phyloP scores from a whole-genome alignment of 768 basidiomycete species.

The Mycena alexandri region DNA sequence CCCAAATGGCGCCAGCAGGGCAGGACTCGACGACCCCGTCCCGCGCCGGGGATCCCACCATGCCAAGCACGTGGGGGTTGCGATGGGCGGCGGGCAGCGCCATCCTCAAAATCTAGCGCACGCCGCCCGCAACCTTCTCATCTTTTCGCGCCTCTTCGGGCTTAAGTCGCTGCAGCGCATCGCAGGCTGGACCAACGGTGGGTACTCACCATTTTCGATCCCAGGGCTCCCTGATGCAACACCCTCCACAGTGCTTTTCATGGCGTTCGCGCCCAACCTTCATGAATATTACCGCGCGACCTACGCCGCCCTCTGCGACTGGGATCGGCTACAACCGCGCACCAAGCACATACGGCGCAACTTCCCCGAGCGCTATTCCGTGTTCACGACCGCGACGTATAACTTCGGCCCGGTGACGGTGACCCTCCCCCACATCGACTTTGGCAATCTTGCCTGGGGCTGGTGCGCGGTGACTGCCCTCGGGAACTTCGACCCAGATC shows the following conservation, averaged over 20 bases:
- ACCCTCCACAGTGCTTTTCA: background rate
- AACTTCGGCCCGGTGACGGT: slow-evolving; percentile 1
- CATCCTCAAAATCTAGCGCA: background rate
- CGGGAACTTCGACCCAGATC: background rate
- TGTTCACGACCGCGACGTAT: background rate
- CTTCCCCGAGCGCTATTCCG: background rate
- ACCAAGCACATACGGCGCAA: background rate
- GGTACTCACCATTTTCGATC: background rate
- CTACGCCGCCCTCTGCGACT: too few species aligned
- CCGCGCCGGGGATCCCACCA: background rate
- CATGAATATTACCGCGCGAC: background rate
- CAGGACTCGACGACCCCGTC: background rate
- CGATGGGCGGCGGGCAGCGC: slow-evolving; percentile 7
- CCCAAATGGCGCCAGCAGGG: slow-evolving; percentile 7
- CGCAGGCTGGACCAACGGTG: slow-evolving; percentile 19
- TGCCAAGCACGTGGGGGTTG: background rate
- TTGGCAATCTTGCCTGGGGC: slow-evolving; percentile 8
- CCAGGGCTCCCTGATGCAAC: background rate
- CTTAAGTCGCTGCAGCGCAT: background rate
- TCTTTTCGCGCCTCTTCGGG: slow-evolving; percentile 8
- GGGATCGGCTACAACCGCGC: too few species aligned
- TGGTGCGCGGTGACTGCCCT: slow-evolving; percentile 1
- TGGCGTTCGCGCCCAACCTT: background rate
- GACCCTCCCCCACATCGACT: slow-evolving; percentile 2
- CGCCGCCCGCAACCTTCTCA: background rate